Percentiles rank a stretch among this genome's conserved stretches.
Evolutionary conservation across 768 basidiomycete species (phyloP).

Genomic region (Amanita subjunquillea): DNA sequence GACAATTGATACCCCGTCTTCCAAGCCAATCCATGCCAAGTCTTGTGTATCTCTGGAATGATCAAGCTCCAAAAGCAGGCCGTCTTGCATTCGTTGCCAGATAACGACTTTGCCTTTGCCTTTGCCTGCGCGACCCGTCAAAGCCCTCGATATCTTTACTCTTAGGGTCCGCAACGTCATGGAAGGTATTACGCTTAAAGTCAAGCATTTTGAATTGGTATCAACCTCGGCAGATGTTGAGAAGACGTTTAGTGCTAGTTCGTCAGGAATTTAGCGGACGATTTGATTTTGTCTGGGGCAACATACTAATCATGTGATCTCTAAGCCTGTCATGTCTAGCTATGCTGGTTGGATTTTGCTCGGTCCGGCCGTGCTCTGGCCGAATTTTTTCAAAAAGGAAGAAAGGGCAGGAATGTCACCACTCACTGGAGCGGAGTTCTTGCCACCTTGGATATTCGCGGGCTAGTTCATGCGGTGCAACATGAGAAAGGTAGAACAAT

Average conservation of each 20-base stretch:
- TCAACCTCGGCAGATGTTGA: neutral
- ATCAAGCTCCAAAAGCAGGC: constrained; percentile 33
- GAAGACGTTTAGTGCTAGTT: neutral
- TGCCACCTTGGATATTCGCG: constrained; percentile 56
- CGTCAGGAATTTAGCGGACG: neutral
- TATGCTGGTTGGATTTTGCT: constrained; percentile 19
- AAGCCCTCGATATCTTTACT: constrained; percentile 47
- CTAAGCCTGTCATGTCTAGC: constrained; percentile 41
- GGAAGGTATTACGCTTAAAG: constrained; percentile 32
- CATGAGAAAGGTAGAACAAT: constrained; percentile 67
- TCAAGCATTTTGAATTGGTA: neutral
- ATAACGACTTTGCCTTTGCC: constrained; percentile 27
- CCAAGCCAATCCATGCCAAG: constrained; percentile 66
- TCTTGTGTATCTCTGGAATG: constrained; percentile 38
- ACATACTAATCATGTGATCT: constrained; percentile 49
- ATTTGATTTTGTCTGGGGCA: neutral
- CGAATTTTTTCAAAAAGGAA: neutral
- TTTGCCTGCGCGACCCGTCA: constrained; percentile 20
- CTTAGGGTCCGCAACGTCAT: constrained; percentile 61
- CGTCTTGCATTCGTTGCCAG: constrained; percentile 49
- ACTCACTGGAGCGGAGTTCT: constrained; percentile 52
- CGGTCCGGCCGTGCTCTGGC: constrained; percentile 50
- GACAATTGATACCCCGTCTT: constrained; percentile 35
- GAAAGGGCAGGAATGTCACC: constrained; percentile 1
- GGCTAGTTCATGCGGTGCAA: constrained; percentile 36